These are phyloP conservation scores for Botryotinia calthae DNA, from an alignment of 2,329 filamentous ascomycete genomes.

Conservation along the genomic window DNA sequence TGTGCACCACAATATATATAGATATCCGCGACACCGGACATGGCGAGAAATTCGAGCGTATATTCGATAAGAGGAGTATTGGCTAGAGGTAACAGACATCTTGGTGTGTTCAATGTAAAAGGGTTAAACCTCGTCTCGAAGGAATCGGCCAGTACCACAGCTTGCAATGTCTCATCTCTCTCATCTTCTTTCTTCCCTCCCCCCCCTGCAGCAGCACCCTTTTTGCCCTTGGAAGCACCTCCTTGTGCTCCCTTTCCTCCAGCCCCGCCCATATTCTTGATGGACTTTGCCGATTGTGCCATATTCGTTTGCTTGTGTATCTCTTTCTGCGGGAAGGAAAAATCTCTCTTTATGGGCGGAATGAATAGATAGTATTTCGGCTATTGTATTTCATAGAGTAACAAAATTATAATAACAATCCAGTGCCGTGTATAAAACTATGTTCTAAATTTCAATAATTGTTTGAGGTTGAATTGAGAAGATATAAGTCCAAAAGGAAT, in stretches of 20 bases:
- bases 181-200: slow-evolving; percentile 39
- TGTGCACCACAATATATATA: slow-evolving; percentile 90
- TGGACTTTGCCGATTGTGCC: slow-evolving; percentile 26
- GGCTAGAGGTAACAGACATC: slow-evolving; percentile 88
- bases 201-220: slow-evolving; percentile 33
- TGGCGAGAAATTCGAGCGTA: slow-evolving; percentile 91
- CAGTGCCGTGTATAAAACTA: background rate
- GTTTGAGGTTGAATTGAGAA: background rate
- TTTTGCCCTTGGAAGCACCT: slow-evolving; percentile 30
- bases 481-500: background rate
- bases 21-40: slow-evolving; percentile 91
- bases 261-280: slow-evolving; percentile 27
- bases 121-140: slow-evolving; percentile 91
- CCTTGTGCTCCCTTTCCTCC: slow-evolving; percentile 23
- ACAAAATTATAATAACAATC: background rate
- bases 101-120: slow-evolving; percentile 82
- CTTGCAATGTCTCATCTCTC: slow-evolving; percentile 40
- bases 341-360: background rate
- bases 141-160: slow-evolving; percentile 76
- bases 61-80: slow-evolving; percentile 97
- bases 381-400: background rate
- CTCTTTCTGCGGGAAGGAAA: background rate
- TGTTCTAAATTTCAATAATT: background rate
- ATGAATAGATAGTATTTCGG: background rate
- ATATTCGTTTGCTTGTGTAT: slow-evolving; percentile 22